Evolutionary conservation across 441 rosid species (phyloP), one percentile per base, ranked within the genome.

Genomic region (Brassica balearica): DNA sequence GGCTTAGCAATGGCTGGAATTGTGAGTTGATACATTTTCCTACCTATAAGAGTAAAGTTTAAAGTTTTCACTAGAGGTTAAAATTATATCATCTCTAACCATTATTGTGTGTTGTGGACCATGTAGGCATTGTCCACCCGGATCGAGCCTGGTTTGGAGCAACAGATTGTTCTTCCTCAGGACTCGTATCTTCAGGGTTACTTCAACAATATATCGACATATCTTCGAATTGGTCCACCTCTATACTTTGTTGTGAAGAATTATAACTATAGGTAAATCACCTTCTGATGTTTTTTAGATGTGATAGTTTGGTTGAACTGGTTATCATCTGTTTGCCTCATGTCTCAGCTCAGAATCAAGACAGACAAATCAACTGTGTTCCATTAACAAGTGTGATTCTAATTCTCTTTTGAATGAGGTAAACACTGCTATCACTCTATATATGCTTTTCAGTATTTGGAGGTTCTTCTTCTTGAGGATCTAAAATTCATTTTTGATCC

Each of bases 131-230:
- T 96, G 69, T 84, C 93, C 69, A 91, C 98, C 43, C 86, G 99
- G 80, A 84, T 94, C 66, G 94, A 96, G 84, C 94, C 99, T 77
- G 99, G 99, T 81, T 81, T 96, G 87, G 99, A 96, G 70, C 98
- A 96, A 82, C 87, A 92, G 82, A 90, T 94, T 86, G 99, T 96
- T 82, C 99, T 96, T 86, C 98, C 99, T 17, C 88, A 84, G 61
- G 97, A 96, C 82, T 96, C 99, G 1, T 96, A 96, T 84, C 97
- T 96, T 83, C 99, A 93, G 97, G 98, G 94, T 68, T 96, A 96
- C 87, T 96, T 94, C 86, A 88, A 92, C 80, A 80, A 91, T 75
- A 80, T 94, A 22, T 85, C 99, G 0, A 88, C 92, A 74, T 88
- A 92, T 83, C 96, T 96, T 77, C 87, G 98, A 82, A 96, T 96